Evolutionary conservation across 306 rosid species (phyloP), one percentile per base, ranked within the genome.

Genomic region (Rubus idaeus): DNA sequence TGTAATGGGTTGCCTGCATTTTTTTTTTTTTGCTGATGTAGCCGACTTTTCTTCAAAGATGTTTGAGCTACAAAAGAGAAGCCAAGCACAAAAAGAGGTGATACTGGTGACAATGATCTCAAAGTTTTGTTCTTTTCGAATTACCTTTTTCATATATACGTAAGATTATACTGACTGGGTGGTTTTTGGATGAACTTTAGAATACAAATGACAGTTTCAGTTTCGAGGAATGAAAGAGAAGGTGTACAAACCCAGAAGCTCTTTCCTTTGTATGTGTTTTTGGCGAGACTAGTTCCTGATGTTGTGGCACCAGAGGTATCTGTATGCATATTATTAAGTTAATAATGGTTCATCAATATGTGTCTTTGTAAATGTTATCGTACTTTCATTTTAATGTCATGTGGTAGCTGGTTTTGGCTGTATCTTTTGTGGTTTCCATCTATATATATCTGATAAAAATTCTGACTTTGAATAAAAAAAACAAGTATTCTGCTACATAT

Each of bases 41-140:
- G 97, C 97, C 94, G 18, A 57, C 71, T 9, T 88, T 87, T 82
- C 90, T 92, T 66, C 90, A 83, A 66, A 96, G 94, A 80, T 87
- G 98, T 84, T 85, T 96, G 83, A 78, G 82, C 83, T 89, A 91
- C 91, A 88, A 71, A 79, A 87, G 83, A 78, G 78, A 88, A 84
- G 87, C 88, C 14, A 91, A 88, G 84, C 83, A 86, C 72, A 85
- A 87, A 42, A 90, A 81, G 86, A 92, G 99, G 99, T 89, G 85
- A 18, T 52, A 18, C 13, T 39, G 20, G 6, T 6, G 20, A 57
- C 3, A 5, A 10, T 6, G 39, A 4, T 49, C 37, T 18, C 1
- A 16, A 41, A n/a, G 1, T 68, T 46, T 50, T 3, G 11, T 50
- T 70, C 23, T 16, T 30, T 40, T 64, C 4, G 0, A 14, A 0